Base-by-base conservation (phyloP, 768 basidiomycete genomes). In the Trametes coccinea region DNA sequence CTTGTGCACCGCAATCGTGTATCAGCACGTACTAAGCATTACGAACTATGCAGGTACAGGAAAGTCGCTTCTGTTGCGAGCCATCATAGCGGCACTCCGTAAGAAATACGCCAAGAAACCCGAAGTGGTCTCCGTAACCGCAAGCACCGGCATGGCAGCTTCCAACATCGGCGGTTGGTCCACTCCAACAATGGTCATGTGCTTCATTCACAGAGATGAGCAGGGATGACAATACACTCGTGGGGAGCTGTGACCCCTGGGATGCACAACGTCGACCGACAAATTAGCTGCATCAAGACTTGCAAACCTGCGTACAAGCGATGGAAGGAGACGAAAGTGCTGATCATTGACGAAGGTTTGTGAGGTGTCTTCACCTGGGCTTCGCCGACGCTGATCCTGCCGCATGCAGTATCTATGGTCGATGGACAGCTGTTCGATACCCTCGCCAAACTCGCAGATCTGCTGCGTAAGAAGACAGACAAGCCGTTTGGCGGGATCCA, bases 401-500 rank as follows among this genome's bases (percentile, higher is more conserved):
- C 17, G 7, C n/a, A 3, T 4, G 4, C 46, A 89, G 86, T 87
- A 1, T 89, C 88, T 1, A 89, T 89, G 88, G 79, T 90, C 13
- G 86, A 89, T 66, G 87, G 82, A 1, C 71, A 78, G 17, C 65
- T 84, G 11, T 86, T 88, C 56, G 82, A 89, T 65, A 87, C 82
- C 59, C 77, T 89, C 4, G 78, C 79, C 11, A 74, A 77, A 17
- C 73, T 89, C 31, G 87, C 84, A 0, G 70, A 73, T 40, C 73
- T 76, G 33, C 68, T 89, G 6, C 79, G 86, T 11, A 81, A 82
- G 67, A 82, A 80, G 46, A 73, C 75, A 0, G 68, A 69, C 16
- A 75, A 73, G 34, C 85, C 87, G 0, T 89, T 88, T 59, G 88
- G 87, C 17, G 87, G 87, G 2, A 85, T 90, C 8, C 88, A 89